phyloP scores from a whole-genome alignment of 1,284 basidiomycete genomes.

The Lentinus polychrous region DNA sequence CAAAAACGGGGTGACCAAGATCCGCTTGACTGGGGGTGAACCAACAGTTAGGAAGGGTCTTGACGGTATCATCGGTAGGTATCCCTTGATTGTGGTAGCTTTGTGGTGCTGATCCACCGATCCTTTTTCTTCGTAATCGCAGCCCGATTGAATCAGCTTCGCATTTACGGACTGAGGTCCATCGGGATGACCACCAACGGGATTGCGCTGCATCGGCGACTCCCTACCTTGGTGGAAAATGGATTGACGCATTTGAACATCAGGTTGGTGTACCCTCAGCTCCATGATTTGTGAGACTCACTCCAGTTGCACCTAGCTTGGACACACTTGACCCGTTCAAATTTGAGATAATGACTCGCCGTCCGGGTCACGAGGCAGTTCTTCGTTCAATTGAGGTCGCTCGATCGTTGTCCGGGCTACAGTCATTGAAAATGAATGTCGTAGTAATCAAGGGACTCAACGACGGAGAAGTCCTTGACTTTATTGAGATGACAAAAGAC shows the following conservation, averaged over 20 bases:
- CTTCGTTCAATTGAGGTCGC: slow-evolving; percentile 64
- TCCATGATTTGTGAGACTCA: slow-evolving; percentile 1
- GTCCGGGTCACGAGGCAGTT: slow-evolving; percentile 70
- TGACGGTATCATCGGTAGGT: slow-evolving; percentile 62
- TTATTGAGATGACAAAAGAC: slow-evolving; percentile 70
- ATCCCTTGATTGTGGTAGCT: slow-evolving; percentile 7
- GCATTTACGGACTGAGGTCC: slow-evolving; percentile 56
- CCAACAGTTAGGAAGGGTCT: slow-evolving; percentile 83
- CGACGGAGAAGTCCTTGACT: slow-evolving; percentile 71
- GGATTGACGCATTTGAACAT: slow-evolving; percentile 83
- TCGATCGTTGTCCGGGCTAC: slow-evolving; percentile 39
- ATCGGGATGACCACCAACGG: slow-evolving; percentile 89
- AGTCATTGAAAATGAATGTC: slow-evolving; percentile 75
- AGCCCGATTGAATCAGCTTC: slow-evolving; percentile 55
- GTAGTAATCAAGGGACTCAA: slow-evolving; percentile 81
- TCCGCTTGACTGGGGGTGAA: slow-evolving; percentile 84
- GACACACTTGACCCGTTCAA: slow-evolving; percentile 86
- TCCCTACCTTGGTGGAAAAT: slow-evolving; percentile 59
- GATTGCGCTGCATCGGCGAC: slow-evolving; percentile 64
- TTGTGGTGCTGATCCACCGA: not conserved
- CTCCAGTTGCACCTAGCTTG: slow-evolving; percentile 37
- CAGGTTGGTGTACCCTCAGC: slow-evolving; percentile 38
- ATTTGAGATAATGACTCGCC: slow-evolving; percentile 81
- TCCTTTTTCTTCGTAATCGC: slow-evolving; percentile 10
- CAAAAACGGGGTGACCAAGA: slow-evolving; percentile 77